phyloP scores from a whole-genome alignment of 805 yeast genomes.

The Kluyveromyces siamensis region DNA sequence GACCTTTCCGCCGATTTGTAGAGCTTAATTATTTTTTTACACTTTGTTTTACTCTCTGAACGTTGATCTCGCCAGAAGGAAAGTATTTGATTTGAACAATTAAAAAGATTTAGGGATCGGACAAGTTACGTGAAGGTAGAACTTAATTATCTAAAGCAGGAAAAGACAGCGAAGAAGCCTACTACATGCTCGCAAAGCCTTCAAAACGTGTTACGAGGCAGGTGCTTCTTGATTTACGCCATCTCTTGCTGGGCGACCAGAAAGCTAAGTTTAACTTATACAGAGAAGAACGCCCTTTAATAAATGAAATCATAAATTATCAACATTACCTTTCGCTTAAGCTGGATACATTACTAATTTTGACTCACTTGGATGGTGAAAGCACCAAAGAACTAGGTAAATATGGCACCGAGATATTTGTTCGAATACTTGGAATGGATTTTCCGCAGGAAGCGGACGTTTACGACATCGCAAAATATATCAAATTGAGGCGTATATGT shows the following conservation, averaged over 20 bases:
- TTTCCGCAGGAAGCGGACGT: background rate
- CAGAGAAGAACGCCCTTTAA: constrained; percentile 4
- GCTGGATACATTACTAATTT: constrained; percentile 15
- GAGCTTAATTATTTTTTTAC: no score
- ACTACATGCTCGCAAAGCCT: background rate
- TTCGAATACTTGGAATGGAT: background rate
- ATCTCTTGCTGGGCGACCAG: constrained; percentile 14
- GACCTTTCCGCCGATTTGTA: no score
- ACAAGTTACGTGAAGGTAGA: no score
- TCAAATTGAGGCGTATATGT: constrained; percentile 15
- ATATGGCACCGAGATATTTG: constrained; percentile 6
- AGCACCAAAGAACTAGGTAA: constrained; percentile 14
- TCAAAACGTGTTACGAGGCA: background rate
- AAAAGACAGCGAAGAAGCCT: background rate
- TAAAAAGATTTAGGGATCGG: background rate
- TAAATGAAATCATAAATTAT: constrained; percentile 6
- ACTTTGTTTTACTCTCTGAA: no score
- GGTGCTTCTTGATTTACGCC: background rate
- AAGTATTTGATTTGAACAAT: background rate
- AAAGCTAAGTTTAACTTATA: constrained; percentile 11
- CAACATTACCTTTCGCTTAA: background rate
- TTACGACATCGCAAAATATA: constrained; percentile 8
- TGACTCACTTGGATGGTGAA: constrained; percentile 14
- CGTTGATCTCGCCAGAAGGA: background rate
- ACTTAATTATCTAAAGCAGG: background rate